Evolutionary conservation across 768 basidiomycete genomes (phyloP).

Genomic region (Mycena chlorophos): DNA sequence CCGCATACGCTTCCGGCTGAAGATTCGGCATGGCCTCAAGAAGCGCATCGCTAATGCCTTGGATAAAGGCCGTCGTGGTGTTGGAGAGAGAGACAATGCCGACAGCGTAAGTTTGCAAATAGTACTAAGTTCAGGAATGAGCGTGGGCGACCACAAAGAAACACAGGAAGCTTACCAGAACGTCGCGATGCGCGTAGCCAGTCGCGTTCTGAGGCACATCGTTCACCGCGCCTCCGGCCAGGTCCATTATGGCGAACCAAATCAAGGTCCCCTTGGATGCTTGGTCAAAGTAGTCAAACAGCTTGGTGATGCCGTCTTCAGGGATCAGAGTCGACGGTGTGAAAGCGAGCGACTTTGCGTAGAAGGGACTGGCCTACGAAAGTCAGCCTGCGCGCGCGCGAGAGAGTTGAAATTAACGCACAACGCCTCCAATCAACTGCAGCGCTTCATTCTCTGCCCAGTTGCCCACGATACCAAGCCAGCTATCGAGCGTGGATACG

Average conservation of each 20-base stretch:
- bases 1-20: not conserved
- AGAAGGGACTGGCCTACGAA: constrained; percentile 19
- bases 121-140: not conserved
- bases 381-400: not conserved
- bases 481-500: constrained; percentile 14
- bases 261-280: constrained; percentile 20
- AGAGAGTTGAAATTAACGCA: not conserved
- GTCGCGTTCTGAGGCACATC: constrained; percentile 10
- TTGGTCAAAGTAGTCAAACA: constrained; percentile 17
- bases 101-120: constrained; percentile 1
- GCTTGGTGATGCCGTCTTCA: constrained; percentile 6
- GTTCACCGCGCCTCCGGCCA: constrained; percentile 12
- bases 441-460: constrained; percentile 20
- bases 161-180: not conserved
- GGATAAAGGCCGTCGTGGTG: not conserved
- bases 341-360: constrained; percentile 21
- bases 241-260: constrained; percentile 13
- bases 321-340: constrained; percentile 17
- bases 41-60: not conserved
- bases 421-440: constrained; percentile 15
- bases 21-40: not conserved
- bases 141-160: not conserved
- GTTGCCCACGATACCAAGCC: constrained; percentile 18
- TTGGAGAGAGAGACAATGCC: not conserved
- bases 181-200: constrained; percentile 11